A percentile compares a stretch with the other conserved stretches of the same genome.
These are phyloP conservation scores for Wickerhamomyces tratensis DNA, from an alignment of 805 yeast genomes.

Conservation along the genomic window DNA sequence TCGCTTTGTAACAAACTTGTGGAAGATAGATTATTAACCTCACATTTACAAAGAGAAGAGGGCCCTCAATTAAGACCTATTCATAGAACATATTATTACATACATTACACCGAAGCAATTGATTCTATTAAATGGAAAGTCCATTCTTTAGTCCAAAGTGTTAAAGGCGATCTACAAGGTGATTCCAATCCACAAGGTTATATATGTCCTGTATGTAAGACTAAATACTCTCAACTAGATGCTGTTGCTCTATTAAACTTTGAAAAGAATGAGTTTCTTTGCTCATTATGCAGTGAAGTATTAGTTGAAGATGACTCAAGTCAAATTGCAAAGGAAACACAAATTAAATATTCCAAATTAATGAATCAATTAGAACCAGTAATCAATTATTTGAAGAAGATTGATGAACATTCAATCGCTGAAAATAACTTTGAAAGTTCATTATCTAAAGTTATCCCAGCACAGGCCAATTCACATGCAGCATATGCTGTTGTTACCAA, in stretches of 20 bases:
- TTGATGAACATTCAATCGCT: conserved; percentile 70
- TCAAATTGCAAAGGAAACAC: conserved; percentile 71
- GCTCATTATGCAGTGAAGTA: conserved; percentile 73
- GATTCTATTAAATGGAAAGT: conserved; percentile 96
- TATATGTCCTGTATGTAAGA: conserved; percentile 77
- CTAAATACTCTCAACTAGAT: conserved; percentile 77
- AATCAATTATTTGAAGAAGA: conserved; percentile 70
- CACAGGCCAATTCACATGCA: conserved; percentile 59
- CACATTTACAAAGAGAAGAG: conserved; percentile 65
- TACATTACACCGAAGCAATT: conserved; percentile 86
- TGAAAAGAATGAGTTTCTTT: conserved; percentile 71
- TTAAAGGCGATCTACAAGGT: conserved; percentile 76
- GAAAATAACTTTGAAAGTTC: conserved; percentile 88
- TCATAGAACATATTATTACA: conserved; percentile 73
- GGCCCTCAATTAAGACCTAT: conserved; percentile 56
- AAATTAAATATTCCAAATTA: conserved; percentile 68
- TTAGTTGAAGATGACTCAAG: conserved; percentile 85
- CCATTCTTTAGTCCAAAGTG: conserved; percentile 68
- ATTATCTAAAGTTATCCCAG: conserved; percentile 75
- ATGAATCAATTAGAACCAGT: conserved; percentile 90
- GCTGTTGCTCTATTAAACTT: conserved; percentile 76
- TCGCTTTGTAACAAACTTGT: conserved; percentile 70
- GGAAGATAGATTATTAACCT: conserved; percentile 72
- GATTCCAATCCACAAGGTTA: conserved; percentile 92
- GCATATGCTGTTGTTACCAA: conserved; percentile 53